A percentile compares a stretch with the other conserved stretches of the same genome.
Evolutionary conservation across 2,329 filamentous ascomycete species (phyloP).

Genomic region (Pseudohalonectria lignicola): DNA sequence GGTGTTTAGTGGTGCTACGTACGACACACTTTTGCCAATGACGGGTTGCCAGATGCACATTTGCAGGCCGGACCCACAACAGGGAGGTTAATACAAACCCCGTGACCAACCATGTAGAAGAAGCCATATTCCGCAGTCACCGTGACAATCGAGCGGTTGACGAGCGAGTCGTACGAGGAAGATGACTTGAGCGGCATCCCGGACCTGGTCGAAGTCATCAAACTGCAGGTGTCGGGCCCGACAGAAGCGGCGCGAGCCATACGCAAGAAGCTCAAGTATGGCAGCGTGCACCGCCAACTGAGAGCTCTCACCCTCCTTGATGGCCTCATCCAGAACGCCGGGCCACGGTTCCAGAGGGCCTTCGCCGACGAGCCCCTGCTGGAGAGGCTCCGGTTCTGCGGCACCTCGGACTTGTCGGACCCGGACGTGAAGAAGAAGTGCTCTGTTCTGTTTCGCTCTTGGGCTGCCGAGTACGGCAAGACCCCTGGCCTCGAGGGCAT

Average conservation of each 20-base stretch:
- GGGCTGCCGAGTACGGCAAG: conserved; percentile 72
- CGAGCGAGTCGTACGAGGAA: conserved; percentile 78
- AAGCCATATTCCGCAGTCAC: conserved; percentile 92
- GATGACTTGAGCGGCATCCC: conserved; percentile 88
- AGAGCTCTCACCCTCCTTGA: conserved; percentile 83
- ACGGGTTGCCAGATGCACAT: too few species aligned
- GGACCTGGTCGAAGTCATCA: conserved; percentile 88
- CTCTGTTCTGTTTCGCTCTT: conserved; percentile 73
- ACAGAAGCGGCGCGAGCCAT: conserved; percentile 84
- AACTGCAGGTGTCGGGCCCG: conserved; percentile 77
- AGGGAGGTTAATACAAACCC: too few species aligned
- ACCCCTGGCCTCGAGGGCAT: conserved; percentile 72
- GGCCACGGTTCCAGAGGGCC: conserved; percentile 70
- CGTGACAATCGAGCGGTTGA: conserved; percentile 82
- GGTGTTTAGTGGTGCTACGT: too few species aligned
- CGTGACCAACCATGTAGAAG: too few species aligned
- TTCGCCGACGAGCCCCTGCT: conserved; percentile 88
- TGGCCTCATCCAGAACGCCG: conserved; percentile 89
- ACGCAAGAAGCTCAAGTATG: conserved; percentile 98
- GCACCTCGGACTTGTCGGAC: conserved; percentile 76
- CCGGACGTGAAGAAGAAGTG: conserved; percentile 81
- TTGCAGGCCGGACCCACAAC: too few species aligned
- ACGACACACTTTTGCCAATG: too few species aligned
- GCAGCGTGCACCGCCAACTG: conserved; percentile 84
- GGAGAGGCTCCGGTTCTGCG: conserved; percentile 80